Percentiles rank a stretch among this genome's conserved stretches.
These are phyloP conservation scores for Ogataea wickerhamii DNA, from an alignment of 805 yeast genomes.

Conservation along the genomic window DNA sequence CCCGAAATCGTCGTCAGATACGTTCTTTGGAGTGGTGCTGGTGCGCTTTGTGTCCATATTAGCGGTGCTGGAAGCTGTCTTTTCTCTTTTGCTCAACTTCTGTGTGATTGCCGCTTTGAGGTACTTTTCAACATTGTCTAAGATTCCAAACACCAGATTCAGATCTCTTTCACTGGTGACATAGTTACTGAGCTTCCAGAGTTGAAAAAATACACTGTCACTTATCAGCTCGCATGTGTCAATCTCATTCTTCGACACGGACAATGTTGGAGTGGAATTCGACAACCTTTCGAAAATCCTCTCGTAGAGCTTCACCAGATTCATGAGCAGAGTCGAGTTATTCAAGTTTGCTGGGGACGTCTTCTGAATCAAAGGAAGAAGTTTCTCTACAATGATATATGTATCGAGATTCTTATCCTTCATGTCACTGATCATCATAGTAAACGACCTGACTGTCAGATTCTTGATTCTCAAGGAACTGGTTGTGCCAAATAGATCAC, in stretches of 20 bases:
- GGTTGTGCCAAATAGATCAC: conserved; percentile 76
- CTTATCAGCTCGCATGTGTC: conserved; percentile 28
- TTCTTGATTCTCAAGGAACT: conserved; percentile 77
- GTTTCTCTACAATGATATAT: conserved; percentile 66
- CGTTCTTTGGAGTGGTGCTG: too few relatives aligned
- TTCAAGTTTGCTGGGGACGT: conserved; percentile 32
- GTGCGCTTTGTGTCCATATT: too few relatives aligned
- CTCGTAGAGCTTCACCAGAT: conserved; percentile 29
- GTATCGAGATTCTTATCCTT: conserved; percentile 60
- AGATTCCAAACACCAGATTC: conserved; percentile 15
- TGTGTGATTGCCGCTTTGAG: conserved; percentile 18
- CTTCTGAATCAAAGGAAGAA: conserved; percentile 66
- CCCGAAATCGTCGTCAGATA: too few relatives aligned
- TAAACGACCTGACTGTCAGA: conserved; percentile 59
- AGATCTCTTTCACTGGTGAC: conserved; percentile 23
- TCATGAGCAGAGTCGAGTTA: conserved; percentile 28
- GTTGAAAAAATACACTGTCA: conserved; percentile 31
- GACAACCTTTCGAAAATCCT: conserved; percentile 27
- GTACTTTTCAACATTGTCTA: conserved; percentile 18
- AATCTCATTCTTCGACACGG: conserved; percentile 23
- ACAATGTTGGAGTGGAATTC: conserved; percentile 19
- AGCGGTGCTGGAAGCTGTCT: conserved; percentile 6
- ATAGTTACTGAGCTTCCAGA: conserved; percentile 32
- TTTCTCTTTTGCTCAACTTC: conserved; percentile 6
- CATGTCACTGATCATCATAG: conserved; percentile 42